A percentile compares a stretch with the other conserved stretches of the same genome.
These are phyloP conservation scores for Spathaspora gorwiae DNA, from an alignment of 805 yeast genomes.

Conservation along the genomic window DNA sequence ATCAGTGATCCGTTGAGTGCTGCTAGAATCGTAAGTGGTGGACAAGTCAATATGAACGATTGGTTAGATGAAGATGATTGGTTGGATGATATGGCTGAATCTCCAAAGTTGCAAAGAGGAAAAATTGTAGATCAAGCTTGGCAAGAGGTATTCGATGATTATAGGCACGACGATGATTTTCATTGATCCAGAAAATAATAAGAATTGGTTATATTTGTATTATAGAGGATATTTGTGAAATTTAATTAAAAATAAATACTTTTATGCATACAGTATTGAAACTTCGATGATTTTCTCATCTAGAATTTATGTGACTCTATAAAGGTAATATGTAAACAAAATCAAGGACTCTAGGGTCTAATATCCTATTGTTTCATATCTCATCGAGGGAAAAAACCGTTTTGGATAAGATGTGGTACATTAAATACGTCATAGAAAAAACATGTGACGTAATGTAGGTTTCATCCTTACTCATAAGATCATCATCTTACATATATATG, in stretches of 20 bases:
- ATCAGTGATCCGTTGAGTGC: slow-evolving; percentile 32
- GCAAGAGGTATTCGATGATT: slow-evolving; percentile 41
- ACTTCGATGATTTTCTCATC: too few relatives aligned
- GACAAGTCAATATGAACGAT: slow-evolving; percentile 28
- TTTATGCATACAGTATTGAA: too few relatives aligned
- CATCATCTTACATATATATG: neutral
- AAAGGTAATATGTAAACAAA: too few relatives aligned
- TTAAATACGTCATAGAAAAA: neutral
- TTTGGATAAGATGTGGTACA: neutral
- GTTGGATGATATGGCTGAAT: slow-evolving; percentile 4
- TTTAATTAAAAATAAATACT: too few relatives aligned
- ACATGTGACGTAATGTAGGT: neutral
- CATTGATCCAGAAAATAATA: slow-evolving; percentile 4
- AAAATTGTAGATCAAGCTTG: slow-evolving; percentile 22
- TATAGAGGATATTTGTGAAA: slow-evolving; percentile 1
- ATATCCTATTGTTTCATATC: too few relatives aligned
- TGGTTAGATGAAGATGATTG: slow-evolving; percentile 33
- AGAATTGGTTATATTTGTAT: slow-evolving; percentile 3
- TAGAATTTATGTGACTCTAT: too few relatives aligned
- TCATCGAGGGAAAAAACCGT: too few relatives aligned
- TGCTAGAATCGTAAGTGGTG: slow-evolving; percentile 38
- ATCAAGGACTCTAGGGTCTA: too few relatives aligned
- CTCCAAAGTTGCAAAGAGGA: slow-evolving; percentile 3
- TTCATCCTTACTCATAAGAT: neutral
- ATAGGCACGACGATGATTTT: slow-evolving; percentile 36